These are phyloP conservation scores for Begonia masoniana DNA, from an alignment of 306 rosid genomes.

Conservation along the genomic window DNA sequence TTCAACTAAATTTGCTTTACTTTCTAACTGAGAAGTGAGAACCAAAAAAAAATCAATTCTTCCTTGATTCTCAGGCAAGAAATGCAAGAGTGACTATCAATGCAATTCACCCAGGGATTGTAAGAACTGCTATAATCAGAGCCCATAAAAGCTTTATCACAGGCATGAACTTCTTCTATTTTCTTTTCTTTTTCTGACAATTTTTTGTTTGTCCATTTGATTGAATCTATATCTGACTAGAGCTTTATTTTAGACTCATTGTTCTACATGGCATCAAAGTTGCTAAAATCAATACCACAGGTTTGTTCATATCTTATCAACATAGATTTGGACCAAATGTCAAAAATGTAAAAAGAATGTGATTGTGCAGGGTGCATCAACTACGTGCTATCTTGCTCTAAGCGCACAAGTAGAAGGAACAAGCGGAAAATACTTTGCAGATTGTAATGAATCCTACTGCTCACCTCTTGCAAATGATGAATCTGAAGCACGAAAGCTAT, in stretches of 20 bases:
- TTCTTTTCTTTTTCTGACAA: too few relatives aligned
- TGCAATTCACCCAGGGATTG: slow-evolving; percentile 87
- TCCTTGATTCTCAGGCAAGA: slow-evolving; percentile 27
- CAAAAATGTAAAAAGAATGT: not conserved
- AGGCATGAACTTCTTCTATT: slow-evolving; percentile 20
- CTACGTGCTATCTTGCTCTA: slow-evolving; percentile 77
- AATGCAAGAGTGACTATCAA: slow-evolving; percentile 82
- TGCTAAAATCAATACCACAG: slow-evolving; percentile 68
- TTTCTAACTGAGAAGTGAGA: too few relatives aligned
- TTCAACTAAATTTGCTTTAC: not conserved
- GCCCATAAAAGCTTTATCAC: slow-evolving; percentile 76
- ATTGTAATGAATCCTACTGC: slow-evolving; percentile 66
- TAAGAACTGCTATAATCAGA: slow-evolving; percentile 69
- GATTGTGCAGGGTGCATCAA: slow-evolving; percentile 62
- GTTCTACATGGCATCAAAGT: slow-evolving; percentile 74
- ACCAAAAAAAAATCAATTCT: too few relatives aligned
- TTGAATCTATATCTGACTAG: too few relatives aligned
- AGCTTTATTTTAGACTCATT: slow-evolving; percentile 37
- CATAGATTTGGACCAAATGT: not conserved
- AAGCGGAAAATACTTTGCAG: slow-evolving; percentile 68
- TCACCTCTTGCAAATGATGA: slow-evolving; percentile 72
- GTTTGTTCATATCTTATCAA: slow-evolving; percentile 15
- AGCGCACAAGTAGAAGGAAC: slow-evolving; percentile 49
- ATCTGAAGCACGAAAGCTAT: slow-evolving; percentile 50
- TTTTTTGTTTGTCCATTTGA: too few relatives aligned